Percentiles rank a stretch among this genome's conserved stretches.
Evolutionary conservation across 1,284 basidiomycete species (phyloP).

Genomic region (Ustilago hordei): DNA sequence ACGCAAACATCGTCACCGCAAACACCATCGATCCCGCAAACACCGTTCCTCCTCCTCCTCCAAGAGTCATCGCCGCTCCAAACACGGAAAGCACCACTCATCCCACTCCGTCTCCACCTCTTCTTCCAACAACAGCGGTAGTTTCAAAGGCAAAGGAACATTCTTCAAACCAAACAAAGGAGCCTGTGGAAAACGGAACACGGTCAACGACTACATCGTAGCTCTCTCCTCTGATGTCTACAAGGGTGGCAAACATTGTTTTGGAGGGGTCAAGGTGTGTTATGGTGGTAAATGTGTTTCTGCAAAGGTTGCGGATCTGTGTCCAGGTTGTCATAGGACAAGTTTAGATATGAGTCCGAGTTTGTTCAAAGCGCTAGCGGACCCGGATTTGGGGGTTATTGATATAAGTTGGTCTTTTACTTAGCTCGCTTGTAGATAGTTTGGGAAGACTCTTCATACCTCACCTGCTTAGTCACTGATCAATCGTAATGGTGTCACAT

Average conservation of each 20-base stretch:
- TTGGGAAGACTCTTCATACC: neutral
- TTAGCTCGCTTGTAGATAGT: conserved; percentile 18
- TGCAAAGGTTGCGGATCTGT: conserved; percentile 40
- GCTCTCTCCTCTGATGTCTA: conserved; percentile 37
- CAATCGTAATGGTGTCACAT: neutral
- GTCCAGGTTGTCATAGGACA: conserved; percentile 30
- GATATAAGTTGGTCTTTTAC: conserved; percentile 39
- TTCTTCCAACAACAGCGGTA: neutral
- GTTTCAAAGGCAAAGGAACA: conserved; percentile 33
- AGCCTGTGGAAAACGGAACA: conserved; percentile 41
- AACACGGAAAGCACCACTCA: conserved; percentile 4
- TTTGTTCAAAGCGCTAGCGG: conserved; percentile 37
- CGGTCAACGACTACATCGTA: conserved; percentile 32
- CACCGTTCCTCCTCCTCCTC: conserved; percentile 5
- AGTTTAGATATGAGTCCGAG: conserved; percentile 38
- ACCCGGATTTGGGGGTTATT: conserved; percentile 28
- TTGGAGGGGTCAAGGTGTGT: conserved; percentile 17
- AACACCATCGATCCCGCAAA: conserved; percentile 30
- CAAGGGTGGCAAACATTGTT: conserved; percentile 31
- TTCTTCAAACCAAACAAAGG: conserved; percentile 41
- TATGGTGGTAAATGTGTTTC: conserved; percentile 22
- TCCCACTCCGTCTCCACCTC: neutral
- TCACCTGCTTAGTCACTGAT: neutral
- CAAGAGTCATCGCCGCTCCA: neutral
- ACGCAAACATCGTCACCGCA: conserved; percentile 8